A percentile compares a stretch with the other conserved stretches of the same genome.
Conservation (phyloP, 192 early-diverging fungal genomes). For the Martensiomyces pterosporus region DNA sequence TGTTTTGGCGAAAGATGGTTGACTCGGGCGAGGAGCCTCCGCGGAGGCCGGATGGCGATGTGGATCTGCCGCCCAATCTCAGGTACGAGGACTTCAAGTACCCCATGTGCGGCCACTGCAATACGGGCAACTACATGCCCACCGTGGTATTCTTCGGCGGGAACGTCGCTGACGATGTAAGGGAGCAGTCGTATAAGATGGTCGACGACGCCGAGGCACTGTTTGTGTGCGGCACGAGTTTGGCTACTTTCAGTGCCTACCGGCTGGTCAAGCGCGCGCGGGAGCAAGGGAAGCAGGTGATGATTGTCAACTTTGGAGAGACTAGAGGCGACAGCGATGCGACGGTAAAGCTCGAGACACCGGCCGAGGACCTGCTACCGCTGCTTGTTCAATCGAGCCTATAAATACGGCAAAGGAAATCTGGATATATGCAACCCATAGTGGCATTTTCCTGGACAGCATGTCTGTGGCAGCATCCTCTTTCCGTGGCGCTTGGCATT, state of each 20-base stretch:
- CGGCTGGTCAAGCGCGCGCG: slow-evolving; percentile 67
- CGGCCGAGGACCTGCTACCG: slow-evolving; percentile 30
- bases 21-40: slow-evolving; percentile 41
- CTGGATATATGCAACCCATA: too few relatives aligned
- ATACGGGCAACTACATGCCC: slow-evolving; percentile 62
- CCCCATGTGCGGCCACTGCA: slow-evolving; percentile 66
- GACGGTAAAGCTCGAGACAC: slow-evolving; percentile 24
- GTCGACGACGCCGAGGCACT: slow-evolving; percentile 59
- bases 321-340: slow-evolving; percentile 65
- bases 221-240: slow-evolving; percentile 74
- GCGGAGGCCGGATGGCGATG: slow-evolving; percentile 82
- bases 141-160: slow-evolving; percentile 90
- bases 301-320: slow-evolving; percentile 69
- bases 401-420: too few relatives aligned
- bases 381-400: too few relatives aligned
- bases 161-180: slow-evolving; percentile 60
- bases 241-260: slow-evolving; percentile 81
- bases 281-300: slow-evolving; percentile 57
- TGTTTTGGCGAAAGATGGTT: slow-evolving; percentile 42
- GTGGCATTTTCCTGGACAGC: too few relatives aligned
- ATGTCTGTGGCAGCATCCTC: too few relatives aligned
- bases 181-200: slow-evolving; percentile 53
- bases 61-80: slow-evolving; percentile 56
- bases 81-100: slow-evolving; percentile 67
- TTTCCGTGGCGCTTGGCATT: background rate